Percentiles rank a stretch among this genome's conserved stretches.
These are phyloP conservation scores for Serendipita sp. DNA, from an alignment of 768 basidiomycete species.

Conservation along the genomic window DNA sequence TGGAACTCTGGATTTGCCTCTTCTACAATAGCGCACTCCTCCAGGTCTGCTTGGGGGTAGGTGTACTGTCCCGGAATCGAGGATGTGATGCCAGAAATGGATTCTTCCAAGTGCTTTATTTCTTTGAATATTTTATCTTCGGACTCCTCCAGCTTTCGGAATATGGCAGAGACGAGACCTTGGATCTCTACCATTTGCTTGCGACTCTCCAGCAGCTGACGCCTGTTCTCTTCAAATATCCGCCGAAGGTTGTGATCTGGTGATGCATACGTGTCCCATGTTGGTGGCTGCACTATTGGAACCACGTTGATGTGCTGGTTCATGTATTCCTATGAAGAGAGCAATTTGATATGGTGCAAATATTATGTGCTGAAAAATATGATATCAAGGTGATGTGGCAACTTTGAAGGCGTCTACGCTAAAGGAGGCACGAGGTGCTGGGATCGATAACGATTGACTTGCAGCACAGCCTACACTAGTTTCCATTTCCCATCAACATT, in stretches of 20 bases:
- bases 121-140: neutral
- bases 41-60: too few relatives aligned
- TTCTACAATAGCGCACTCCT: neutral
- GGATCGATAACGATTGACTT: neutral
- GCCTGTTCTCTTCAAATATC: neutral
- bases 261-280: neutral
- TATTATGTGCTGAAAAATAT: too few relatives aligned
- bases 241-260: neutral
- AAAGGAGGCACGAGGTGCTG: too few relatives aligned
- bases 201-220: neutral
- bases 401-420: too few relatives aligned
- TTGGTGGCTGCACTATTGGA: neutral
- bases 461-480: constrained; percentile 15
- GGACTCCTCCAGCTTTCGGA: neutral
- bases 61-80: neutral
- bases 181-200: neutral
- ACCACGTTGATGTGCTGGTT: neutral
- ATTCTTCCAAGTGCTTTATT: neutral
- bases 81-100: neutral
- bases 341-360: neutral
- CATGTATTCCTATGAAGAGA: neutral
- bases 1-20: neutral
- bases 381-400: too few relatives aligned
- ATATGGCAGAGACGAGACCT: neutral
- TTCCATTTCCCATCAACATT: constrained; percentile 60